Base-by-base conservation (phyloP, 208 protist genomes). In the Plasmodiophora brassicae region DNA sequence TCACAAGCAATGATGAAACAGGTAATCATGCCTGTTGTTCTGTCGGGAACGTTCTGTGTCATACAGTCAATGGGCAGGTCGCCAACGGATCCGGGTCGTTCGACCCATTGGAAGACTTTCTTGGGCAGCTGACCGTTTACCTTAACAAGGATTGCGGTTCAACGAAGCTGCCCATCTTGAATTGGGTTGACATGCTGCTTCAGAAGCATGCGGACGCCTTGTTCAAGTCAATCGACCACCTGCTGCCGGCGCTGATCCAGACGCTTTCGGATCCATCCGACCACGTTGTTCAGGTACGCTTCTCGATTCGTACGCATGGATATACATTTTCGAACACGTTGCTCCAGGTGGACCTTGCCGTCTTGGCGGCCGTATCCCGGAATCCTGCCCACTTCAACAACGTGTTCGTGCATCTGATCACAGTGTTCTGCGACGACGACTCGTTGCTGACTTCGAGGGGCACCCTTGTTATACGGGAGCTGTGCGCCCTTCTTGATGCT, bases 381-480 rank as follows among this genome's bases (percentile, higher is more conserved):
- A 78, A 95, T 96, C 46, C 88, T 98, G 0, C 89, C 97, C 8
- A 98, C 97, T 0, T 93, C 94, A 36, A 90, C 92, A 1, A n/a
- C 5, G 5, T 78, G 32, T 78, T 78, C 65, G 20, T 38, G 20
- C 65, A 78, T 78, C 5, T 78, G 20, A 44, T 78, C 32, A 32
- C 10, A 5, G 65, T 38, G 65, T 32, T 78, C 41, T 78, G 65
- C n/a, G 65, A 14, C 5, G n/a, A 78, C 41, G 10, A 14, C 5
- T 5, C 41, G 20, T 32, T 78, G 65, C 41, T 78, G 65, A 78
- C 32, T 44, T 78, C 65, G n/a, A 5, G 88, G n/a, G 84, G 86
- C 10, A 85, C 88, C 32, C 86, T 86, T n/a, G 91, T 93, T 35
- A 53, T 93, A 25, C 22, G 65, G 45, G 71, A 91, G 41, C 78